Evolutionary conservation across 306 rosid genomes (phyloP).

Genomic region (Lagenaria siceraria): DNA sequence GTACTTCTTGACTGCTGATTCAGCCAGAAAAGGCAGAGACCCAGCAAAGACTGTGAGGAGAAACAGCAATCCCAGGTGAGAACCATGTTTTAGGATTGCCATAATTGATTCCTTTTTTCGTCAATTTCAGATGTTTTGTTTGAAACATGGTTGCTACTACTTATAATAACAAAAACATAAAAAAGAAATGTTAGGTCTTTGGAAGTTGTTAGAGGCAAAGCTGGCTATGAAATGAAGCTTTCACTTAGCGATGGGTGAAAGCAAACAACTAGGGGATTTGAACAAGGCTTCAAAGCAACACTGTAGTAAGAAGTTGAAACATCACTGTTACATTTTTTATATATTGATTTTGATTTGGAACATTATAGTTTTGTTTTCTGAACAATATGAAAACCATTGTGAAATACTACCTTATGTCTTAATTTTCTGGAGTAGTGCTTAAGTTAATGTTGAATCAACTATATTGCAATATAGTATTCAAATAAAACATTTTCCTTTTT

Average conservation of each 20-base stretch:
- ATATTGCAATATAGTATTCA: background rate
- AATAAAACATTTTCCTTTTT: background rate
- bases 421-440: background rate
- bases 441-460: background rate
- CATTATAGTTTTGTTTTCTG: background rate
- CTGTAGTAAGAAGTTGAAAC: conserved; percentile 5
- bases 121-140: background rate
- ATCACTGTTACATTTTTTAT: conserved; percentile 2
- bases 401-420: background rate
- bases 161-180: background rate
- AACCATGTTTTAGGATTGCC: background rate
- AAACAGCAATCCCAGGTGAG: conserved; percentile 1
- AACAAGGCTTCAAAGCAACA: conserved; percentile 3
- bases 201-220: background rate
- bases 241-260: background rate
- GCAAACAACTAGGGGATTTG: background rate
- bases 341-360: background rate
- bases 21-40: background rate
- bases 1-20: conserved; percentile 2
- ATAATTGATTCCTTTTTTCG: background rate
- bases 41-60: background rate
- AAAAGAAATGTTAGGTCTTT: background rate
- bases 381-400: background rate
- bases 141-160: background rate
- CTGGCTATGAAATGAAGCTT: background rate